Conservation (phyloP, 225 moss, liverwort and hornwort species). For the Pseudoscleropodium purum region DNA sequence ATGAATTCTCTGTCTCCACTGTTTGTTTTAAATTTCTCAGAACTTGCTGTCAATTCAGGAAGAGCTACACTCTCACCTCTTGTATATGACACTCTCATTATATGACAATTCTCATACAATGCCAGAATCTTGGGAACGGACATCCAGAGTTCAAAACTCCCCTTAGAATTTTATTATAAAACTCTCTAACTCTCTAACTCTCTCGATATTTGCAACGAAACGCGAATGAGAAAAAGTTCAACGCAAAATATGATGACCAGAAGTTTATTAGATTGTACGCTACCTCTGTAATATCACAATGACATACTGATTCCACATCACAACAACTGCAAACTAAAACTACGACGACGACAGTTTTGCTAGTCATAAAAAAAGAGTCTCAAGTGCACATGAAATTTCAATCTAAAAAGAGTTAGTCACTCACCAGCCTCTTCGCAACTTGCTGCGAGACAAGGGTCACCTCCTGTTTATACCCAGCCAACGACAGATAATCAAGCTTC, state of each 20-base stretch:
- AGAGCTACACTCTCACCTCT: background rate
- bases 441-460: conserved; percentile 65
- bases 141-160: background rate
- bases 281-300: background rate
- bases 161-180: background rate
- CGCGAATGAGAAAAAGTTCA: background rate
- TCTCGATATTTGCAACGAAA: background rate
- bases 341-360: background rate
- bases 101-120: background rate
- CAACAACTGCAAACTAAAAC: background rate
- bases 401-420: background rate
- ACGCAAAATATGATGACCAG: background rate
- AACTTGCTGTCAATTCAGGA: background rate
- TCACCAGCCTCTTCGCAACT: conserved; percentile 73
- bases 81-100: background rate
- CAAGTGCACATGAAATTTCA: background rate
- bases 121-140: background rate
- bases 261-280: too few species aligned
- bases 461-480: conserved; percentile 85
- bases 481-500: conserved; percentile 61
- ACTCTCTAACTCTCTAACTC: background rate
- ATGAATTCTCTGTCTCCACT: background rate
- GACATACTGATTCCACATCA: background rate
- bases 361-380: background rate
- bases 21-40: background rate